Conservation (phyloP, 345 rosid species). For the Bruguiera gymnorhiza region DNA sequence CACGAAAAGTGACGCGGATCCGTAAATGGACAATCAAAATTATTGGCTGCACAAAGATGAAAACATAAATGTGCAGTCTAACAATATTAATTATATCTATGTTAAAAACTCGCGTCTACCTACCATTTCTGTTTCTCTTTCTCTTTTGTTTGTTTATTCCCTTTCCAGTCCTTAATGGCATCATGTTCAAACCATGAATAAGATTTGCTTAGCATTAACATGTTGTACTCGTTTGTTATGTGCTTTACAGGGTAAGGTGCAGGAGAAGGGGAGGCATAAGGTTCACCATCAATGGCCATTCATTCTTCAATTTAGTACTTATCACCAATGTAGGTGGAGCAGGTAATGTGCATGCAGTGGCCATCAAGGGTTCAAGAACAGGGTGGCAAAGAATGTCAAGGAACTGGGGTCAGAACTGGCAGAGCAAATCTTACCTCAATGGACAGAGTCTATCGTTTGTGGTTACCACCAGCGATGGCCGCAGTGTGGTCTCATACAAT, state of each 20-base stretch:
- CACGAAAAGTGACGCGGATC: no score
- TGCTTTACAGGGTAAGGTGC: constrained; percentile 18
- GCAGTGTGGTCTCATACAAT: constrained; percentile 37
- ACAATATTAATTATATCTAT: no score
- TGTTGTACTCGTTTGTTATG: not conserved
- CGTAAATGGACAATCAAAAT: no score
- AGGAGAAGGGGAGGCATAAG: constrained; percentile 53
- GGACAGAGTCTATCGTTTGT: constrained; percentile 55
- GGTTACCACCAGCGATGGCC: constrained; percentile 56
- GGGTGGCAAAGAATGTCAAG: constrained; percentile 65
- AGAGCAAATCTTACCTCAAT: constrained; percentile 48
- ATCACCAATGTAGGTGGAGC: constrained; percentile 64
- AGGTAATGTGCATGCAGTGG: constrained; percentile 54
- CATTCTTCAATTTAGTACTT: constrained; percentile 57
- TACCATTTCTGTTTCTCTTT: no score
- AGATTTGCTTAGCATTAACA: not conserved
- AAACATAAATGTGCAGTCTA: no score
- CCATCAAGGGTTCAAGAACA: constrained; percentile 56
- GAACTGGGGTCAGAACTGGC: constrained; percentile 79
- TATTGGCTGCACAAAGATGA: no score
- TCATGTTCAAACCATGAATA: no score
- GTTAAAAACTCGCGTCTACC: no score
- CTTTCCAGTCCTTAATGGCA: no score
- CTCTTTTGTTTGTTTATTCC: no score
- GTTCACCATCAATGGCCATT: constrained; percentile 53